phyloP scores from a whole-genome alignment of 2,329 filamentous ascomycete species.

The Colletotrichum abscissum region DNA sequence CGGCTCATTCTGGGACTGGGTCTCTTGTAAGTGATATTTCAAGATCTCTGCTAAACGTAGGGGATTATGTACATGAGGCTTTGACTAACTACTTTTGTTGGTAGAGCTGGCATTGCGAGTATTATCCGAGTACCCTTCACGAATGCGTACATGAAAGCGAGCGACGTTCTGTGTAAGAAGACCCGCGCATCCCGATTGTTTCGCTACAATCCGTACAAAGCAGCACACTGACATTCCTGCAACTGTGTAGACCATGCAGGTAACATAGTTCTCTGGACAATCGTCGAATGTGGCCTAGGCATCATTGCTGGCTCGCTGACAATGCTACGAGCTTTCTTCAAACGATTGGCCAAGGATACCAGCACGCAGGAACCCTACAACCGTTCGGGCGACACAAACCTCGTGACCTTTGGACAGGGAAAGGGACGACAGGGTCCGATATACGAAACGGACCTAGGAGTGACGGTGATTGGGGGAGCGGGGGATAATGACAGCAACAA shows the following conservation, averaged over 20 bases:
- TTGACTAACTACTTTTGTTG: not conserved
- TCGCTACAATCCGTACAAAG: too few species aligned
- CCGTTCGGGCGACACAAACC: not conserved
- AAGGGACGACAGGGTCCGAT: not conserved
- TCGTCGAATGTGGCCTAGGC: slow-evolving; percentile 40
- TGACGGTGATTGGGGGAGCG: not conserved
- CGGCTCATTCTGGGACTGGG: slow-evolving; percentile 38
- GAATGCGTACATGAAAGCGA: not conserved
- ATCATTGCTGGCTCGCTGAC: slow-evolving; percentile 41
- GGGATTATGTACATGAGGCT: too few species aligned
- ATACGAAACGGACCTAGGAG: not conserved
- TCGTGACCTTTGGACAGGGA: not conserved
- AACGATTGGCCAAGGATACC: not conserved
- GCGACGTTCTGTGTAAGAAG: not conserved
- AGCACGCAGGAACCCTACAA: not conserved
- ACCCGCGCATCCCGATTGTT: too few species aligned
- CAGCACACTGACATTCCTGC: not conserved
- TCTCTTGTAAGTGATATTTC: slow-evolving; percentile 33
- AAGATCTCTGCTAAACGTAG: too few species aligned
- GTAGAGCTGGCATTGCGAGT: slow-evolving; percentile 16
- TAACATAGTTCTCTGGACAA: slow-evolving; percentile 39
- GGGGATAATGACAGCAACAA: not conserved
- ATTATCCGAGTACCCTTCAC: not conserved
- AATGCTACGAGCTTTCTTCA: slow-evolving; percentile 39
- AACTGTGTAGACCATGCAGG: not conserved